These are phyloP conservation scores for Madurella mycetomatis DNA, from an alignment of 2,329 filamentous ascomycete species.

Conservation along the genomic window DNA sequence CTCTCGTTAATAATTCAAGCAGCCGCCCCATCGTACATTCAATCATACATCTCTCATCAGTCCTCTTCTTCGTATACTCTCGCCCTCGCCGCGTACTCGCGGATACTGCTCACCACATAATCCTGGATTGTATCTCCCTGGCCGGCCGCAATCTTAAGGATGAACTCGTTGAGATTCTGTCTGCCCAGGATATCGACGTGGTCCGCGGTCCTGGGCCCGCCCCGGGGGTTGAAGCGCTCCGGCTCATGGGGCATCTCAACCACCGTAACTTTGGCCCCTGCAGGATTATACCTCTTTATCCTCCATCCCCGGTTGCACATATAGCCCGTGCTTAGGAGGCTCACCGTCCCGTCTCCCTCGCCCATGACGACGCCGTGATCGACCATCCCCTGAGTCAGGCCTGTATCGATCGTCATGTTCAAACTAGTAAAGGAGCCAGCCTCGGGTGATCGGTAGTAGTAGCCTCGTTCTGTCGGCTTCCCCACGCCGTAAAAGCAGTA, in stretches of 20 bases:
- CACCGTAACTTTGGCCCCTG: constrained; percentile 72
- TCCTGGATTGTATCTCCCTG: constrained; percentile 75
- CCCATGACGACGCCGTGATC: constrained; percentile 94
- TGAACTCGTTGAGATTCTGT: constrained; percentile 83
- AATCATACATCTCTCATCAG: background rate
- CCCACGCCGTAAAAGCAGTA: constrained; percentile 97
- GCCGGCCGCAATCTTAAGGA: constrained; percentile 81
- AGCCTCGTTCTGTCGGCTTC: constrained; percentile 87
- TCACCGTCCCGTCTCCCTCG: constrained; percentile 94
- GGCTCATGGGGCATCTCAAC: constrained; percentile 97
- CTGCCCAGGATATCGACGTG: constrained; percentile 95
- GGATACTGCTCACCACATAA: constrained; percentile 74
- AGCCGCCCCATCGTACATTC: background rate
- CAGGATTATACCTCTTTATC: constrained; percentile 89
- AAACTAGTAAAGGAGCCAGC: constrained; percentile 59
- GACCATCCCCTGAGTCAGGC: constrained; percentile 52
- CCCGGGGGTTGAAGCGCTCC: constrained; percentile 80
- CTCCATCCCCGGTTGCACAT: constrained; percentile 97
- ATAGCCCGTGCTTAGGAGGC: constrained; percentile 84
- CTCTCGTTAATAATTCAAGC: background rate
- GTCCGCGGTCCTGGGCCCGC: constrained; percentile 69
- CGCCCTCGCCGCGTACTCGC: constrained; percentile 75
- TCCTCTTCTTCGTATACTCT: constrained; percentile 71
- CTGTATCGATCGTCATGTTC: constrained; percentile 70
- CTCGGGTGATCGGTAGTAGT: constrained; percentile 77